Evolutionary conservation across 352 stramenopile species (phyloP).

Genomic region (Pythium aphanidermatum): DNA sequence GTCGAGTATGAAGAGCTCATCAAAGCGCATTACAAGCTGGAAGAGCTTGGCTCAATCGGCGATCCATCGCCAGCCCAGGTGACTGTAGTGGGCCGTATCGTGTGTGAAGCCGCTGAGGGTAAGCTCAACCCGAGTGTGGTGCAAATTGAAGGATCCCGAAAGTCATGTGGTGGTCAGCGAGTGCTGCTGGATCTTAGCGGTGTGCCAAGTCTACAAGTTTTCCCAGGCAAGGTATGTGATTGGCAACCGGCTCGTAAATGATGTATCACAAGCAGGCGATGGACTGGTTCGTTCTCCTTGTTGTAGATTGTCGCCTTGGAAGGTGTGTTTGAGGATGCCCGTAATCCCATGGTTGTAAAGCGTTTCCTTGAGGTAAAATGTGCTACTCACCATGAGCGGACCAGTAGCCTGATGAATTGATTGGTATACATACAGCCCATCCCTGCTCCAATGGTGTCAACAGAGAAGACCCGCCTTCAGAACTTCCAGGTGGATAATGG

Average conservation of each 20-base stretch:
- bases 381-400: background rate
- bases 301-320: constrained; percentile 74
- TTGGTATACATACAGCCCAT: constrained; percentile 32
- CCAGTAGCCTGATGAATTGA: background rate
- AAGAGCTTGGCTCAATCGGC: constrained; percentile 57
- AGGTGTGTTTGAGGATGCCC: constrained; percentile 61
- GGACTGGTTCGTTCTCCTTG: constrained; percentile 10
- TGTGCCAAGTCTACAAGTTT: constrained; percentile 70
- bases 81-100: constrained; percentile 74
- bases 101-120: constrained; percentile 77
- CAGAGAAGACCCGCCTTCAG: constrained; percentile 36
- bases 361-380: constrained; percentile 60
- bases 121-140: constrained; percentile 81
- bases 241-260: no score
- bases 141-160: constrained; percentile 75
- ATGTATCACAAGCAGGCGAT: no score
- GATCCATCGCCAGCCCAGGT: constrained; percentile 71
- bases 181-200: constrained; percentile 68
- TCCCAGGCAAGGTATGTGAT: constrained; percentile 76
- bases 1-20: constrained; percentile 71
- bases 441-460: constrained; percentile 42
- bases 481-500: constrained; percentile 36
- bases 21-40: constrained; percentile 51
- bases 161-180: constrained; percentile 75
- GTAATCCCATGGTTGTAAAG: constrained; percentile 71